phyloP scores from a whole-genome alignment of 768 basidiomycete species.

The Russula lepida region DNA sequence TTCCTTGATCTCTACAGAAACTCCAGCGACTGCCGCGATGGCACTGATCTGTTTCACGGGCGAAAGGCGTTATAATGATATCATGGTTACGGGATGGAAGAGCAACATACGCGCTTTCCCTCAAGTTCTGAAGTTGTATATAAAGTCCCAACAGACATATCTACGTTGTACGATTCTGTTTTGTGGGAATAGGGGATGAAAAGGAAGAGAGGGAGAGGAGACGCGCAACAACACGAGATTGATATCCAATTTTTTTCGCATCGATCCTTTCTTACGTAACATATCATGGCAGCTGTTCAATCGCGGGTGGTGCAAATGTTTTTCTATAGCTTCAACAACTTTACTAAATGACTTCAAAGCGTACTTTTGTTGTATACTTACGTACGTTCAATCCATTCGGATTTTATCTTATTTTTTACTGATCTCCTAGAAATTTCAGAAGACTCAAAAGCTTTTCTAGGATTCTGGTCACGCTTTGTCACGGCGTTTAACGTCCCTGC shows the following conservation, averaged over 20 bases:
- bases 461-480: too few species aligned
- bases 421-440: too few species aligned
- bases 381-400: too few species aligned
- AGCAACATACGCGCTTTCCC: constrained; percentile 43
- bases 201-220: constrained; percentile 21
- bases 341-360: too few species aligned
- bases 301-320: too few species aligned
- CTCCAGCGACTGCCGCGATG: constrained; percentile 49
- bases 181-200: constrained; percentile 17
- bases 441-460: too few species aligned
- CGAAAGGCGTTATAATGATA: neutral
- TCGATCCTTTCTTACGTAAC: constrained; percentile 13
- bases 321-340: too few species aligned
- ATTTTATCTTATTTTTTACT: too few species aligned
- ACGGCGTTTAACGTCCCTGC: too few species aligned
- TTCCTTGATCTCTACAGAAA: constrained; percentile 46
- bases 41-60: constrained; percentile 37
- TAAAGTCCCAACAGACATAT: constrained; percentile 59
- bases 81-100: neutral
- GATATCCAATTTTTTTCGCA: constrained; percentile 5
- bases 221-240: constrained; percentile 15
- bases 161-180: constrained; percentile 16
- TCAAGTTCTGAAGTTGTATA: constrained; percentile 38
- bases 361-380: too few species aligned
- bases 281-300: too few species aligned